These are phyloP conservation scores for Cordia subcordata DNA, from an alignment of 257 asterid genomes.

Conservation along the genomic window DNA sequence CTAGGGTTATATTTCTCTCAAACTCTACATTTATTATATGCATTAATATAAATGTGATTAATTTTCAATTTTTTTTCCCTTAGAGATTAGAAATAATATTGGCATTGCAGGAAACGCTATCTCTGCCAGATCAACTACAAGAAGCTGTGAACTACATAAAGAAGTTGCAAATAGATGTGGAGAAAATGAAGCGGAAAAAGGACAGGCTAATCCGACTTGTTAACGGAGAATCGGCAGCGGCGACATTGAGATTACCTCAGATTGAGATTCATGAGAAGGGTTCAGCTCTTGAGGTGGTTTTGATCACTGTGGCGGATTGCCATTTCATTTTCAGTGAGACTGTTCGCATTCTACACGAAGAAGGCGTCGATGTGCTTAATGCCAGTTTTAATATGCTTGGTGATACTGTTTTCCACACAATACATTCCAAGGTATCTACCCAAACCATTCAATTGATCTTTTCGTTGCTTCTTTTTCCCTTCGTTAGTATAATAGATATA, in stretches of 20 bases:
- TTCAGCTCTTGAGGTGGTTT: constrained; percentile 38
- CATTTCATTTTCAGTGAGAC: constrained; percentile 47
- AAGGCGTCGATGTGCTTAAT: constrained; percentile 47
- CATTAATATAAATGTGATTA: too few relatives aligned
- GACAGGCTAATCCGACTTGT: constrained; percentile 12
- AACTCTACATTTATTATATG: not conserved
- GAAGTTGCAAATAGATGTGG: constrained; percentile 39
- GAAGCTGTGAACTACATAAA: constrained; percentile 60
- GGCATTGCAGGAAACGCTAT: constrained; percentile 32
- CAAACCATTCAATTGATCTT: too few relatives aligned
- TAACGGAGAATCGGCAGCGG: not conserved
- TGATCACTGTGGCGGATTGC: constrained; percentile 38
- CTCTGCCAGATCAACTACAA: constrained; percentile 59
- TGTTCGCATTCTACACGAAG: constrained; percentile 51
- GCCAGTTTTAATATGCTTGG: constrained; percentile 36
- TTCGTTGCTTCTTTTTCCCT: not conserved
- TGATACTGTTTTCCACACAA: constrained; percentile 45
- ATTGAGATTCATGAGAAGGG: constrained; percentile 46
- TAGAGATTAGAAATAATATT: not conserved
- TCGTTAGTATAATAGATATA: too few relatives aligned
- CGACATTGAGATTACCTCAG: constrained; percentile 25
- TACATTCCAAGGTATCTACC: constrained; percentile 57
- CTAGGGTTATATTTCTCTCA: constrained; percentile 34
- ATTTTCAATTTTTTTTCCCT: too few relatives aligned
- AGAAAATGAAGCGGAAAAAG: constrained; percentile 55